These are phyloP conservation scores for Lachancea dasiensis DNA, from an alignment of 805 yeast genomes.

Conservation along the genomic window DNA sequence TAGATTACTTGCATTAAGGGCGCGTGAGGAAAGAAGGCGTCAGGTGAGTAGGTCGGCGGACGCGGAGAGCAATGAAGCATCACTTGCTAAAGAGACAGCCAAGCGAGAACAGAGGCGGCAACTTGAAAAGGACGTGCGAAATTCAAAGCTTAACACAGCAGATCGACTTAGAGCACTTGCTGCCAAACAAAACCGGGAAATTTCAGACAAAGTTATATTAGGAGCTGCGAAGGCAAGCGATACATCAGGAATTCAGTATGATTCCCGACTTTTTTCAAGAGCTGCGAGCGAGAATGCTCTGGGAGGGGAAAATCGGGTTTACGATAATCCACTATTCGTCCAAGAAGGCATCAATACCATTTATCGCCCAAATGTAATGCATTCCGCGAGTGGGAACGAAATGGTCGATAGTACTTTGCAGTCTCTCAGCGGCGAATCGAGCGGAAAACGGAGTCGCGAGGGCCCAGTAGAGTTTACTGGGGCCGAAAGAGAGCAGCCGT, in stretches of 20 bases:
- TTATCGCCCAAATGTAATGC: slow-evolving; percentile 37
- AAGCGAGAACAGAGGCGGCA: slow-evolving; percentile 42
- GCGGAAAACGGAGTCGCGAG: slow-evolving; percentile 19
- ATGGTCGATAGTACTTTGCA: slow-evolving; percentile 10
- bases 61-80: slow-evolving; percentile 10
- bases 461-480: slow-evolving; percentile 46
- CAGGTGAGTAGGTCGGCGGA: slow-evolving; percentile 7
- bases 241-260: slow-evolving; percentile 43
- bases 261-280: slow-evolving; percentile 50
- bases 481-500: slow-evolving; percentile 17
- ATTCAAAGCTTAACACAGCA: slow-evolving; percentile 41
- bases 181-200: slow-evolving; percentile 41
- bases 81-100: slow-evolving; percentile 34
- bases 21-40: slow-evolving; percentile 33
- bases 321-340: slow-evolving; percentile 54
- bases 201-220: slow-evolving; percentile 50
- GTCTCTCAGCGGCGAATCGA: slow-evolving; percentile 9
- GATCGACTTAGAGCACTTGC: slow-evolving; percentile 40
- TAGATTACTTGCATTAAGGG: slow-evolving; percentile 43
- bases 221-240: slow-evolving; percentile 41
- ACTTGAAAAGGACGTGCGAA: slow-evolving; percentile 43
- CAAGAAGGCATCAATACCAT: slow-evolving; percentile 46
- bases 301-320: slow-evolving; percentile 43
- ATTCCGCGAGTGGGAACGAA: slow-evolving; percentile 13
- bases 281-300: slow-evolving; percentile 35